Evolutionary conservation across 345 rosid species (phyloP).

Genomic region (Tarenaya hassleriana): DNA sequence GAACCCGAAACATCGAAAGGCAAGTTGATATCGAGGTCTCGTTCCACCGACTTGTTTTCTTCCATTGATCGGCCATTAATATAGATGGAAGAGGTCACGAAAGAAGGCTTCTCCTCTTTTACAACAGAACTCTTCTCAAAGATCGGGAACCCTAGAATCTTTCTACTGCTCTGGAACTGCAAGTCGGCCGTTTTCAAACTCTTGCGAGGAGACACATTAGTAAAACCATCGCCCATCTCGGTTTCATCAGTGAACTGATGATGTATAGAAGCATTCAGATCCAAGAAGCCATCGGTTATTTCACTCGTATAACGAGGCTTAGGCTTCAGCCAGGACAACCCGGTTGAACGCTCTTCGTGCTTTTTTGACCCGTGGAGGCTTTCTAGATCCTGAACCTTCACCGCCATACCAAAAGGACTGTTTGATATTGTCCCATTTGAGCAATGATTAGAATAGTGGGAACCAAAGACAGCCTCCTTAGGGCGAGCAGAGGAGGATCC

Average conservation of each 20-base stretch:
- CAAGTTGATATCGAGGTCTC: conserved; percentile 67
- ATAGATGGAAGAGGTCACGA: conserved; percentile 39
- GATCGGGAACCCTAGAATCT: too few relatives aligned
- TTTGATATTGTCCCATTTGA: too few relatives aligned
- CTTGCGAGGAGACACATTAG: too few relatives aligned
- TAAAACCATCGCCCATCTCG: too few relatives aligned
- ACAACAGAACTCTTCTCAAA: too few relatives aligned
- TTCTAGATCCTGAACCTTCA: too few relatives aligned
- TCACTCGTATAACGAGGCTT: conserved; percentile 36
- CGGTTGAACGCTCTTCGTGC: conserved; percentile 31
- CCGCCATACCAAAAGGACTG: too few relatives aligned
- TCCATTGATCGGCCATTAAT: conserved; percentile 29
- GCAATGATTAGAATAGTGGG: too few relatives aligned
- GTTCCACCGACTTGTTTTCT: conserved; percentile 32
- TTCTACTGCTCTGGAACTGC: too few relatives aligned
- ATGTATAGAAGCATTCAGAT: conserved; percentile 38
- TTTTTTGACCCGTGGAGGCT: conserved; percentile 41
- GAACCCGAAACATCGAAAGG: conserved; percentile 57
- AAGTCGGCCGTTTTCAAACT: too few relatives aligned
- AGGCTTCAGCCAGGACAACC: conserved; percentile 66
- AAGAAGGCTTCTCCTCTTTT: too few relatives aligned
- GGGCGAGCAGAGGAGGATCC: conserved; percentile 55
- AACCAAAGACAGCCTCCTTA: too few relatives aligned
- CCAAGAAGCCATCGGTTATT: conserved; percentile 30
- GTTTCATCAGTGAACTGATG: conserved; percentile 29